Evolutionary conservation across 768 basidiomycete species (phyloP), one percentile per base, ranked within the genome.

Genomic region (Lactarius akahatsu): DNA sequence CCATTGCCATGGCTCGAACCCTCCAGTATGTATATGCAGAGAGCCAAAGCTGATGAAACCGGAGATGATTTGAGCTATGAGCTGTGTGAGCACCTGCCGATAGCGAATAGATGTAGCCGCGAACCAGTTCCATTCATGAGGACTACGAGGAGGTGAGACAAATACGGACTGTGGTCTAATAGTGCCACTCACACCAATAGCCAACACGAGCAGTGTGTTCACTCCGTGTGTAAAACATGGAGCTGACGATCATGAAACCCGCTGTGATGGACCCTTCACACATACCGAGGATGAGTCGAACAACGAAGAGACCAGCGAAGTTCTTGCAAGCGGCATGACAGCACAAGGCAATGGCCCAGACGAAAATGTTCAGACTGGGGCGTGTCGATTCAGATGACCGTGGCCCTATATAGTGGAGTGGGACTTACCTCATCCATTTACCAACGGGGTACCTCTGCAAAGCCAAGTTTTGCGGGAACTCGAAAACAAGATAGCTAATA

Each of bases 1-100:
- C 89, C 90, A 91, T 79, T 90, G 88, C 89, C 89, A 90, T 0
- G 89, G 88, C 64, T 85, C 83, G 59, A 90, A 86, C 2, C 76
- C 72, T 15, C 65, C 60, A 0, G 86, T 86, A 38, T 81, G 75
- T 67, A 88, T 89, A 58, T 90, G 88, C 34, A 90, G 73, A 0
- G 80, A 72, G 8, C 88, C 89, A 73, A 88, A 91, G 70, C 86
- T 84, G 60, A 84, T 81, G 73, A 91, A 89, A 1, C 87, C 88
- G 23, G 83, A 80, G 41, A 90, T 83, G 41, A 90, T 90, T 74
- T 88, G 86, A 8, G 90, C 89, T 87, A 65, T 28, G 64, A 61
- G 52, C 7, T 30, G 5, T 28, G 40, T 61, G 18, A 64, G 34
- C 11, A n/a, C 43, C 43, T 40, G 47, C n/a, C 2, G 10, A 45